These are phyloP conservation scores for Metschnikowia similis DNA, from an alignment of 805 yeast genomes.

Conservation along the genomic window DNA sequence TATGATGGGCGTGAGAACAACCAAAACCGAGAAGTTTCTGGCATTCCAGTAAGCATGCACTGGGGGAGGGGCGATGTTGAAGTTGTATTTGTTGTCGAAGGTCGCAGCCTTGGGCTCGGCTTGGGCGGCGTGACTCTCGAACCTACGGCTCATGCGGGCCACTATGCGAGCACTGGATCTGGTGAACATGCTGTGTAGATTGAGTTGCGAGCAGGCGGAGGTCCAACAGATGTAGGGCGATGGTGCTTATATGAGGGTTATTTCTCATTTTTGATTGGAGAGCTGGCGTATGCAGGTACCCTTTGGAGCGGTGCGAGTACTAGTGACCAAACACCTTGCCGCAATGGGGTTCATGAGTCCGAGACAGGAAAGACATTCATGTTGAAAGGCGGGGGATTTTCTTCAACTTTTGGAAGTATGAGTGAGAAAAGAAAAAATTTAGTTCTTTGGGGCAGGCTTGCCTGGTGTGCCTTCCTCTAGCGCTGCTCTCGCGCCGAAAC, in stretches of 20 bases:
- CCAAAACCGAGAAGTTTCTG: conserved; percentile 32
- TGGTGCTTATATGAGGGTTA: conserved; percentile 1
- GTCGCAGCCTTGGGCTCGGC: conserved; percentile 20
- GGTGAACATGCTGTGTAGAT: conserved; percentile 22
- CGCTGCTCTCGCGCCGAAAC: background rate
- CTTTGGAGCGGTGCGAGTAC: background rate
- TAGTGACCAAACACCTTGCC: background rate
- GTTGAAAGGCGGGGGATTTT: no score
- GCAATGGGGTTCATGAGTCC: background rate
- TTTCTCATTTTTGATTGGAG: conserved; percentile 17
- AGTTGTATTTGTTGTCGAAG: conserved; percentile 41
- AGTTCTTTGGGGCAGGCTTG: background rate
- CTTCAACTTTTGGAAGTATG: background rate
- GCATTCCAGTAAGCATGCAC: conserved; percentile 43
- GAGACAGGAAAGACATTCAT: background rate
- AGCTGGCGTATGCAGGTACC: conserved; percentile 1
- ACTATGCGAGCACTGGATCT: conserved; percentile 22
- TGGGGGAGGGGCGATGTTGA: conserved; percentile 42
- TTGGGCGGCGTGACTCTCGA: conserved; percentile 24
- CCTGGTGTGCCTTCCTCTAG: background rate
- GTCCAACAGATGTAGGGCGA: background rate
- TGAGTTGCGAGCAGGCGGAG: background rate
- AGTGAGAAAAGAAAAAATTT: background rate
- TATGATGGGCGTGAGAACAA: conserved; percentile 37
- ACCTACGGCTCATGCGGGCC: conserved; percentile 24